phyloP scores from a whole-genome alignment of 75 land plant species.

The Cryptomeria japonica region DNA sequence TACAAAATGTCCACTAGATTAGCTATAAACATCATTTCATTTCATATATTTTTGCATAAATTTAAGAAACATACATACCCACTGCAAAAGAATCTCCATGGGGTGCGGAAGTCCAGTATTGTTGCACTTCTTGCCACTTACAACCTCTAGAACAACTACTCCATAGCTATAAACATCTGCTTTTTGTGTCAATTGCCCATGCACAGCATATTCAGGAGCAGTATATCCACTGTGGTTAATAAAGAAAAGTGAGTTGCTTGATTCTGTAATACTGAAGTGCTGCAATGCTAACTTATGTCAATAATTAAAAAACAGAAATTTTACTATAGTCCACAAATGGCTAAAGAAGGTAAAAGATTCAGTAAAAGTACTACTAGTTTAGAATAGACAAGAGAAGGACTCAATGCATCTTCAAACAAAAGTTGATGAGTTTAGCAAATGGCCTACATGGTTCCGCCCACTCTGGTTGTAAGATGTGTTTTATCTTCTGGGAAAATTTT shows the following conservation, averaged over 20 bases:
- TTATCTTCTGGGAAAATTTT: slow-evolving; percentile 11
- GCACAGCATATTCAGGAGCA: slow-evolving; percentile 23
- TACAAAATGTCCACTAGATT: no score
- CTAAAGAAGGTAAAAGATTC: no score
- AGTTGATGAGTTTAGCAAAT: background rate
- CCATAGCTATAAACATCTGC: slow-evolving; percentile 24
- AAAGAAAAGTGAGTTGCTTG: background rate
- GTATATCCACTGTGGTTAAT: slow-evolving; percentile 6
- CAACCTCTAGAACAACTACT: slow-evolving; percentile 14
- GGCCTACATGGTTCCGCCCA: slow-evolving; percentile 40
- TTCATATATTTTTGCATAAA: no score
- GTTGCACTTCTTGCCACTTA: slow-evolving; percentile 17
- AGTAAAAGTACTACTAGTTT: no score
- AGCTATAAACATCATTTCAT: no score
- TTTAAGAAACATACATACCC: slow-evolving; percentile 11
- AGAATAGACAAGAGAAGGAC: no score
- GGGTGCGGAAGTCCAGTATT: background rate
- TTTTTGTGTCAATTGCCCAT: slow-evolving; percentile 12
- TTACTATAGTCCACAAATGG: no score
- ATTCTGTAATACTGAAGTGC: background rate
- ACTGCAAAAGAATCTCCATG: background rate
- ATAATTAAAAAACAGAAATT: no score
- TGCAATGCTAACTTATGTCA: no score
- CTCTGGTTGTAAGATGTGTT: slow-evolving; percentile 16
- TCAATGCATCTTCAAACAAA: background rate